Base-by-base conservation (phyloP, 2,329 filamentous ascomycete genomes). In the Dendrostoma leiphaemia region DNA sequence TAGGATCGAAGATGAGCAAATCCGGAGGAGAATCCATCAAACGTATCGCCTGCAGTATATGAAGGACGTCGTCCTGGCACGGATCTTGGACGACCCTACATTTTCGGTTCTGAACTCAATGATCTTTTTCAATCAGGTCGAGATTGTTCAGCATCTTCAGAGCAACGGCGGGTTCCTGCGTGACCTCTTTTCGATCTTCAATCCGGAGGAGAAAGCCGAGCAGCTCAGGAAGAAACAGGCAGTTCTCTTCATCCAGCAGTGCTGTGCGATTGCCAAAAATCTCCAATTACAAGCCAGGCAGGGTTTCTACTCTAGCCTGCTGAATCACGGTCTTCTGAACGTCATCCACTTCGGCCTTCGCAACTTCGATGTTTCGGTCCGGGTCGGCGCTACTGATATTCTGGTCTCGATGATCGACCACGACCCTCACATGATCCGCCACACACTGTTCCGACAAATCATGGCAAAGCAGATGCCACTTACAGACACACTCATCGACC, bases 91-190 rank as follows among this genome's bases (percentile, higher is more conserved):
- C 71, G 94, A 99, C 69, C 93, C 93, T 47, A 99, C 94, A 19
- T 99, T 97, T 70, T 96, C 91, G 23, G 92, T 97, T 24, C 85
- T 99, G 60, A 99, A 97, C 73, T 96, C 91, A 48, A 82, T 97
- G 63, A 99, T 99, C 62, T 99, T 97, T 76, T 99, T 96, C 79
- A 94, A 97, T 74, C 94, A 99, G 74, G 92, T 97, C 63, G 94
- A 97, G 66, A 97, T 99, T 66, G 88, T 99, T 47, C 90, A 93
- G 66, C 90, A 97, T 71, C 79, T 99, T n/a, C 92, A 97, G 70
- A 80, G 79, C 24, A 96, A 96, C 64, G 77, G 77, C 1, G 73
- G 74, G 2, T 97, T 96, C 65, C 75, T 97, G 26, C 86, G 85
- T 61, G 90, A 97, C 59, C 80, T 97, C 4, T 99, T 97, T 68